A percentile compares a stretch with the other conserved stretches of the same genome.
Conservation (phyloP, 2,329 filamentous ascomycete genomes). For the Paecilomyces fulvus region DNA sequence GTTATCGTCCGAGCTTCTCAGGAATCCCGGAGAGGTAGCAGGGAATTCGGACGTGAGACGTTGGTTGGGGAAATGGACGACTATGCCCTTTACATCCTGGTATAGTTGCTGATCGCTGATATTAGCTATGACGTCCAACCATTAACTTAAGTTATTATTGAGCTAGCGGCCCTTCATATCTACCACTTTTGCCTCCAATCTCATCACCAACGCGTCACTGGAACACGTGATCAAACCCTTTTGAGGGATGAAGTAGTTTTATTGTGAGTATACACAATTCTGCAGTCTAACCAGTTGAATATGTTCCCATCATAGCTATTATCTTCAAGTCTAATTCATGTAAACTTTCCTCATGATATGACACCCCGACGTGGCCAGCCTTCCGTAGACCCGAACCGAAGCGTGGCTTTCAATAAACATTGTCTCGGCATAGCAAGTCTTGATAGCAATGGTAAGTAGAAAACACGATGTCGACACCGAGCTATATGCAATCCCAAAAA, state of each 20-base stretch:
- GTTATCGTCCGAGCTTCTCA: not conserved
- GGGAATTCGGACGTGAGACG: not conserved
- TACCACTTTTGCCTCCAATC: not conserved
- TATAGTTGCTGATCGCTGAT: not conserved
- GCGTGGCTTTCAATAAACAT: not conserved
- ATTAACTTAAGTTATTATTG: too few species aligned
- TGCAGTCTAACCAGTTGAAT: not conserved
- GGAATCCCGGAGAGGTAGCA: not conserved
- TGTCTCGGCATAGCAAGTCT: not conserved
- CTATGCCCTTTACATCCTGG: not conserved
- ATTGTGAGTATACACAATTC: not conserved
- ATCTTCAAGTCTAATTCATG: not conserved
- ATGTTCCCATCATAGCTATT: not conserved
- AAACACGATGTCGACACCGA: not conserved
- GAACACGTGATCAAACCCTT: not conserved
- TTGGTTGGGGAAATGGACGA: not conserved
- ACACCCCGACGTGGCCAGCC: not conserved
- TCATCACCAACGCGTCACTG: not conserved
- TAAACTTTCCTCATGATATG: not conserved
- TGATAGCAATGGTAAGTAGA: not conserved
- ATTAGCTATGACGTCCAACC: not conserved
- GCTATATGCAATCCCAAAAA: not conserved
- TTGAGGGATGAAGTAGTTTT: not conserved
- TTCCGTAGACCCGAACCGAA: not conserved
- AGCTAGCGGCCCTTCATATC: not conserved